These are phyloP conservation scores for Eremothecium sinecaudum DNA, from an alignment of 1,139 yeast genomes.

Conservation along the genomic window DNA sequence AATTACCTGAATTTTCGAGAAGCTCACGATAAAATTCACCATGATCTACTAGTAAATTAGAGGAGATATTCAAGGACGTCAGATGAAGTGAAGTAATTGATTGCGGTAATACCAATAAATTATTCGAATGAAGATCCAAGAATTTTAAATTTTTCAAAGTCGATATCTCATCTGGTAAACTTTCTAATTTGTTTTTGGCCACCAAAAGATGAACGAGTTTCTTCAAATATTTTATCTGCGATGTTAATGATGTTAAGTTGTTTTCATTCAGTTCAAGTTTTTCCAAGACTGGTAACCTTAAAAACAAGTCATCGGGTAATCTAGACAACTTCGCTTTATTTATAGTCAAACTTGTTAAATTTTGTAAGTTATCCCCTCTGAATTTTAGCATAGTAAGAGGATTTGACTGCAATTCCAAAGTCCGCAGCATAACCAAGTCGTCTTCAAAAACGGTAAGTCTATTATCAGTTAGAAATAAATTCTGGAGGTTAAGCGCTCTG, in stretches of 20 bases:
- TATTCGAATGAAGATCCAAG: constrained; percentile 80
- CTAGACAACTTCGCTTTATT: constrained; percentile 76
- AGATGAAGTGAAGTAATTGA: constrained; percentile 60
- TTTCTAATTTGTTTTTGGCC: constrained; percentile 64
- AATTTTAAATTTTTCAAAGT: constrained; percentile 50
- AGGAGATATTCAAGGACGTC: constrained; percentile 61
- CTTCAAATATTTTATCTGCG: constrained; percentile 51
- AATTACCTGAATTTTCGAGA: constrained; percentile 29
- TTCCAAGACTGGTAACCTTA: constrained; percentile 58
- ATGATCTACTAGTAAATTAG: constrained; percentile 52
- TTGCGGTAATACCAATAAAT: constrained; percentile 60
- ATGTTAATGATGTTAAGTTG: constrained; percentile 70
- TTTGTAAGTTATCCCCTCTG: constrained; percentile 45
- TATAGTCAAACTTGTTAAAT: constrained; percentile 64
- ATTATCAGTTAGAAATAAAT: constrained; percentile 68
- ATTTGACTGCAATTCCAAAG: constrained; percentile 53
- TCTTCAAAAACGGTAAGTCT: constrained; percentile 63
- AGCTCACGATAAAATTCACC: constrained; percentile 22
- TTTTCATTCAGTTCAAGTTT: constrained; percentile 72
- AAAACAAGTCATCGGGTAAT: constrained; percentile 56
- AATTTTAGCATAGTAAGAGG: constrained; percentile 73
- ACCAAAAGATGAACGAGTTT: constrained; percentile 59
- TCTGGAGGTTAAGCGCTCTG: constrained; percentile 57
- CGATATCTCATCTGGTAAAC: constrained; percentile 63
- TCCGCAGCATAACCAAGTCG: constrained; percentile 47